Percentiles rank a stretch among this genome's conserved stretches.
phyloP scores from a whole-genome alignment of 208 protist genomes.

The Naegleria fowleri region DNA sequence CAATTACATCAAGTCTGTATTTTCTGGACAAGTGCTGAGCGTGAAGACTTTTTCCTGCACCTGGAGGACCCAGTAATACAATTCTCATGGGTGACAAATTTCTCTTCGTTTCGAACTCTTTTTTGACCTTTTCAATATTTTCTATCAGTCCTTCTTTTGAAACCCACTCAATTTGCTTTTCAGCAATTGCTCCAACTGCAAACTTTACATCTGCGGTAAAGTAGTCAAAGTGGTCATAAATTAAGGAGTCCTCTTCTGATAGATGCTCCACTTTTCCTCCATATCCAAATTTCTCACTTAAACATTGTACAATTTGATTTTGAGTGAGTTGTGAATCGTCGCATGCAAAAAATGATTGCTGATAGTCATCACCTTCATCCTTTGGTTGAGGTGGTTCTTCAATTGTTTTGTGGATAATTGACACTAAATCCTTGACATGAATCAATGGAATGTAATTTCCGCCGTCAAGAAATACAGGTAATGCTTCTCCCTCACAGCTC shows the following conservation, averaged over 20 bases:
- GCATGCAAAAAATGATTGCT: slow-evolving; percentile 74
- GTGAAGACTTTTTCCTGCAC: slow-evolving; percentile 70
- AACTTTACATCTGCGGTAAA: slow-evolving; percentile 75
- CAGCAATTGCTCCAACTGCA: slow-evolving; percentile 58
- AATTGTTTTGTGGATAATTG: slow-evolving; percentile 59
- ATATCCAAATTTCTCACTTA: slow-evolving; percentile 70
- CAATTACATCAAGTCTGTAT: slow-evolving; percentile 69
- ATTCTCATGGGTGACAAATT: slow-evolving; percentile 67
- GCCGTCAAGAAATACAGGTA: slow-evolving; percentile 78
- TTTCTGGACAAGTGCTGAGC: slow-evolving; percentile 52
- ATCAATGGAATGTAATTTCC: slow-evolving; percentile 76
- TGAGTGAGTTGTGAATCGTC: slow-evolving; percentile 67
- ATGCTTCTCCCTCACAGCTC: slow-evolving; percentile 50
- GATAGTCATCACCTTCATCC: slow-evolving; percentile 56
- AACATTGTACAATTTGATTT: slow-evolving; percentile 55
- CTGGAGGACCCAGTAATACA: slow-evolving; percentile 73
- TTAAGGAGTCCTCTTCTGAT: slow-evolving; percentile 52
- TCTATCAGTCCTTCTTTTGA: slow-evolving; percentile 64
- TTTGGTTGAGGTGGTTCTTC: slow-evolving; percentile 39
- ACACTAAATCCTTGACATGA: slow-evolving; percentile 78
- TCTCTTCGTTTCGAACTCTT: slow-evolving; percentile 64
- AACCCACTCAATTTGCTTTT: slow-evolving; percentile 72
- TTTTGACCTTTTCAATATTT: slow-evolving; percentile 56
- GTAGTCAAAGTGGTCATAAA: slow-evolving; percentile 69
- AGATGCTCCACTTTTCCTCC: slow-evolving; percentile 52